phyloP scores from a whole-genome alignment of 768 basidiomycete species.

The Calvatia gigantea region DNA sequence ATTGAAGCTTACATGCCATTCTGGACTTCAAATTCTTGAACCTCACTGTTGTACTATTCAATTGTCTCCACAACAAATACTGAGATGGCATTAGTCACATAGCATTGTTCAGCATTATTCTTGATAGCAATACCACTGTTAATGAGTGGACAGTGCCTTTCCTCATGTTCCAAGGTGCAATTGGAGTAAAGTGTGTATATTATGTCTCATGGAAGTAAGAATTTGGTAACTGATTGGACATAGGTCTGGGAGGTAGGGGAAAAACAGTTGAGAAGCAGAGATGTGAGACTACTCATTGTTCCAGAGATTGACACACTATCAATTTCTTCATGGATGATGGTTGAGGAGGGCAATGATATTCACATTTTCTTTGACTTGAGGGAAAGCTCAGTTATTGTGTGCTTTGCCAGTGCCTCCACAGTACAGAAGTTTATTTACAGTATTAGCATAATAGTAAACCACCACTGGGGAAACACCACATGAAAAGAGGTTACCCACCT shows the following conservation, averaged over 20 bases:
- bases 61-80: slow-evolving; percentile 76
- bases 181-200: slow-evolving; percentile 87
- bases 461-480: slow-evolving; percentile 35
- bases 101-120: slow-evolving; percentile 84
- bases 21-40: slow-evolving; percentile 83
- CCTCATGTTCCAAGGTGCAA: slow-evolving; percentile 77
- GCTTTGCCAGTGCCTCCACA: slow-evolving; percentile 81
- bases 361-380: slow-evolving; percentile 65
- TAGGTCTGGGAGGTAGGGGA: slow-evolving; percentile 61
- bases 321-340: slow-evolving; percentile 97
- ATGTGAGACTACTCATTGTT: slow-evolving; percentile 84
- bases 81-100: slow-evolving; percentile 68
- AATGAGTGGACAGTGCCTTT: slow-evolving; percentile 76
- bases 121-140: slow-evolving; percentile 91
- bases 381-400: slow-evolving; percentile 39
- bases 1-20: slow-evolving; percentile 71
- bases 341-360: slow-evolving; percentile 91
- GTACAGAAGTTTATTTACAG: slow-evolving; percentile 66
- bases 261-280: slow-evolving; percentile 79
- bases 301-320: slow-evolving; percentile 79
- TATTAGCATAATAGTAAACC: not conserved
- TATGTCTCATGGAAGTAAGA: slow-evolving; percentile 88
- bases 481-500: slow-evolving; percentile 97
- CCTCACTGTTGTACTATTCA: slow-evolving; percentile 70
- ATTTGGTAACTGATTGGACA: slow-evolving; percentile 69